Percentiles rank a stretch among this genome's conserved stretches.
phyloP scores from a whole-genome alignment of 2,329 filamentous ascomycete species.

The Fonsecaea pedrosoi region DNA sequence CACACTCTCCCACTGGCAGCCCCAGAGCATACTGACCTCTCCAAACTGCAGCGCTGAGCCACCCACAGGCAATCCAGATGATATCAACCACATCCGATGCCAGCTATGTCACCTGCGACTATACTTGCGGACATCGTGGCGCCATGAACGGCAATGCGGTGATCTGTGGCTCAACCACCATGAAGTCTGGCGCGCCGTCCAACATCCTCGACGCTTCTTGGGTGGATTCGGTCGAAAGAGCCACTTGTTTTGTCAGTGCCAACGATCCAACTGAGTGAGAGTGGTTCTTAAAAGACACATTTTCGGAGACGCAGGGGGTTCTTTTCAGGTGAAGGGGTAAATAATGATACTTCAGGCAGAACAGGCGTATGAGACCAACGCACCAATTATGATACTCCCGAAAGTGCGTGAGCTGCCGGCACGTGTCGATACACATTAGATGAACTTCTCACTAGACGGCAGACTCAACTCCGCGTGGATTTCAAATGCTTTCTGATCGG shows the following conservation, averaged over 20 bases:
- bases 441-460: too few species aligned
- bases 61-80: conserved; percentile 5
- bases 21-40: not conserved
- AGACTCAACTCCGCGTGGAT: too few species aligned
- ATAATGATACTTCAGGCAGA: not conserved
- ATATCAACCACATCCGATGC: conserved; percentile 16
- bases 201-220: conserved; percentile 16
- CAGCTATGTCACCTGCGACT: conserved; percentile 7
- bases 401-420: too few species aligned
- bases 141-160: not conserved
- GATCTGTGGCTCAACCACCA: conserved; percentile 12
- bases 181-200: conserved; percentile 7
- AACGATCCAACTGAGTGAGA: conserved; percentile 19
- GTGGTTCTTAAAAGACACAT: not conserved
- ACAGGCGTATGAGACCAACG: too few species aligned
- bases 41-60: not conserved
- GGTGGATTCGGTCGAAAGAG: conserved; percentile 9
- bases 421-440: too few species aligned
- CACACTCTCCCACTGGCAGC: not conserved
- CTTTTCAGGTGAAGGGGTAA: conserved; percentile 3
- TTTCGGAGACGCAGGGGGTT: not conserved
- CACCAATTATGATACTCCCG: too few species aligned
- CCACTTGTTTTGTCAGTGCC: conserved; percentile 10
- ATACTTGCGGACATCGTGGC: conserved; percentile 11
- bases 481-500: too few species aligned